Evolutionary conservation across 176 grass and related monocot species (phyloP).

Genomic region (Bonia amplexicaulis): DNA sequence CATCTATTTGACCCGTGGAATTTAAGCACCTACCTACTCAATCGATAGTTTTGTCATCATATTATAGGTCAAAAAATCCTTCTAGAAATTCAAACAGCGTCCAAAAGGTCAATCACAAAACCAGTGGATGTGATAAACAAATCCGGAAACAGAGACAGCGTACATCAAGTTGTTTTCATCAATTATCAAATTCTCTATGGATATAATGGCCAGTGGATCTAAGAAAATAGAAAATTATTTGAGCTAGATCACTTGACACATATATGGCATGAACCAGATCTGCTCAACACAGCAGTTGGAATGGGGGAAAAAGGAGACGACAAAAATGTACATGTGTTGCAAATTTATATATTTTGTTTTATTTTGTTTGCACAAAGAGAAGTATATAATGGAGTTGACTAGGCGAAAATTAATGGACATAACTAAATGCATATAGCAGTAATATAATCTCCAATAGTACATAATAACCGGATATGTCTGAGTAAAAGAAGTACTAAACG

Average conservation of each 20-base stretch:
- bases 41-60: background rate
- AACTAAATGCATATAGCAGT: too few species aligned
- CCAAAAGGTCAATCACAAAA: background rate
- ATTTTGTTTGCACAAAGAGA: background rate
- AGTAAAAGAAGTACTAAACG: background rate
- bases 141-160: background rate
- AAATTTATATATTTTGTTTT: background rate
- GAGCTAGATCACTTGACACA: background rate
- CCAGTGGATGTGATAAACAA: slow-evolving; percentile 6
- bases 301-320: too few species aligned
- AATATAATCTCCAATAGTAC: too few species aligned
- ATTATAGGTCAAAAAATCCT: background rate
- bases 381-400: background rate
- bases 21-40: background rate
- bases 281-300: background rate
- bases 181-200: background rate
- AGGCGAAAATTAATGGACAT: too few species aligned
- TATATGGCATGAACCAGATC: background rate
- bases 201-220: background rate
- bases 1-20: background rate
- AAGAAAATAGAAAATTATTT: background rate
- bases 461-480: background rate
- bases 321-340: background rate
- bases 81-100: background rate
- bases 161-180: background rate